Evolutionary conservation across 345 rosid species (phyloP).

Genomic region (Arabidopsis arenosa): DNA sequence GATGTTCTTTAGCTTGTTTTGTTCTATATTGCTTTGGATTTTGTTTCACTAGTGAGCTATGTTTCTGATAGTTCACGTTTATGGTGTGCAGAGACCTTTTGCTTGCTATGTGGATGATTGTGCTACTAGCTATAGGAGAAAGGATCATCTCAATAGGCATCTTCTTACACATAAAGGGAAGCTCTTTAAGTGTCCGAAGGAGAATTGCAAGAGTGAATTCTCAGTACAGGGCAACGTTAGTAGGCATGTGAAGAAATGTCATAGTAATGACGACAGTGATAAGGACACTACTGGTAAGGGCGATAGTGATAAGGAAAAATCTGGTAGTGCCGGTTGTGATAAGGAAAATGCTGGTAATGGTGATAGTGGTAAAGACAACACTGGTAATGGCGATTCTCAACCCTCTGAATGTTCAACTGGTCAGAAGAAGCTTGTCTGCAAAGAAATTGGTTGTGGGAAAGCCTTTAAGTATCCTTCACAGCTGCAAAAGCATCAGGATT

Average conservation of each 20-base stretch:
- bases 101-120: slow-evolving; percentile 71
- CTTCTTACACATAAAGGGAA: slow-evolving; percentile 72
- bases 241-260: slow-evolving; percentile 66
- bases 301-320: neutral
- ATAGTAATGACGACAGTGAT: slow-evolving; percentile 21
- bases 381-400: slow-evolving; percentile 7
- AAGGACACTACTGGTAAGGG: neutral
- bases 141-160: slow-evolving; percentile 91
- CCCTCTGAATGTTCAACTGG: slow-evolving; percentile 28
- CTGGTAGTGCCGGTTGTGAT: neutral
- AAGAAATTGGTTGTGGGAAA: slow-evolving; percentile 82
- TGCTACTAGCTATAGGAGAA: slow-evolving; percentile 74
- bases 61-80: slow-evolving; percentile 1
- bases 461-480: slow-evolving; percentile 66
- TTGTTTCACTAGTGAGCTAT: neutral
- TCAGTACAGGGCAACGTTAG: slow-evolving; percentile 58
- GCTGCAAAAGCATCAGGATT: slow-evolving; percentile 68
- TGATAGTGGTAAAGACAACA: neutral
- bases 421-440: slow-evolving; percentile 58
- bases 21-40: neutral
- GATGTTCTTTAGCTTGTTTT: slow-evolving; percentile 19
- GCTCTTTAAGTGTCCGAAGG: slow-evolving; percentile 69
- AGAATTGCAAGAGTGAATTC: slow-evolving; percentile 61
- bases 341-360: neutral
- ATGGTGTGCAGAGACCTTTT: slow-evolving; percentile 65